phyloP scores from a whole-genome alignment of 1,139 yeast genomes.

The Pichia sp. region DNA sequence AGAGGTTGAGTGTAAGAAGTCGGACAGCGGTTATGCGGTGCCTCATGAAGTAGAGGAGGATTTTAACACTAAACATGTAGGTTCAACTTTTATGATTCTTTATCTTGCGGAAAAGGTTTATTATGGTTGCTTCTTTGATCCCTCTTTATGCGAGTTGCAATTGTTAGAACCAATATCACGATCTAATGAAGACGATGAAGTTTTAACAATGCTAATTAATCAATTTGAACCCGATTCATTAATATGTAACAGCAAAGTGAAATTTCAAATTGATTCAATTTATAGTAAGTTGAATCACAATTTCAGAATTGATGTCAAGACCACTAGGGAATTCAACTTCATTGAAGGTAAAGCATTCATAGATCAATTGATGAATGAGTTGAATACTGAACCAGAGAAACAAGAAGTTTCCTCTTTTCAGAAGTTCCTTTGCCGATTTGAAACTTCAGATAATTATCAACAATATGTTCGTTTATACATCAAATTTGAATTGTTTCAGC shows the following conservation, averaged over 20 bases:
- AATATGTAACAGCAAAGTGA: slow-evolving; percentile 13
- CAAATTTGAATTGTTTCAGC: background rate
- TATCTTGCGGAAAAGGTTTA: background rate
- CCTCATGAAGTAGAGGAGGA: background rate
- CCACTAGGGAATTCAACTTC: slow-evolving; percentile 15
- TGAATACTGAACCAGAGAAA: background rate
- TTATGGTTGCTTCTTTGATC: slow-evolving; percentile 7
- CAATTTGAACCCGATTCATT: slow-evolving; percentile 13
- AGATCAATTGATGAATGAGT: slow-evolving; percentile 5
- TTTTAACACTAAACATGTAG: slow-evolving; percentile 4
- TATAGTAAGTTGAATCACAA: background rate
- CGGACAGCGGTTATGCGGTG: background rate
- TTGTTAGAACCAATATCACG: slow-evolving; percentile 7
- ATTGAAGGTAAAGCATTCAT: slow-evolving; percentile 15
- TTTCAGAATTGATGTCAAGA: slow-evolving; percentile 12
- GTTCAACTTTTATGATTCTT: background rate
- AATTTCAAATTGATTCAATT: background rate
- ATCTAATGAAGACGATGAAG: slow-evolving; percentile 4
- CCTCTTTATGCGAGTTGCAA: background rate
- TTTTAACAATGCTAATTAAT: background rate
- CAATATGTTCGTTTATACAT: slow-evolving; percentile 8
- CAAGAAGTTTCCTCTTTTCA: background rate
- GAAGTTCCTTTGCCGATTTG: slow-evolving; percentile 1
- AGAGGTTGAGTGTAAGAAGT: background rate
- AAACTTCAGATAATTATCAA: slow-evolving; percentile 4